Evolutionary conservation across 2,329 filamentous ascomycete species (phyloP).

Genomic region (Penicillium vulpinum): DNA sequence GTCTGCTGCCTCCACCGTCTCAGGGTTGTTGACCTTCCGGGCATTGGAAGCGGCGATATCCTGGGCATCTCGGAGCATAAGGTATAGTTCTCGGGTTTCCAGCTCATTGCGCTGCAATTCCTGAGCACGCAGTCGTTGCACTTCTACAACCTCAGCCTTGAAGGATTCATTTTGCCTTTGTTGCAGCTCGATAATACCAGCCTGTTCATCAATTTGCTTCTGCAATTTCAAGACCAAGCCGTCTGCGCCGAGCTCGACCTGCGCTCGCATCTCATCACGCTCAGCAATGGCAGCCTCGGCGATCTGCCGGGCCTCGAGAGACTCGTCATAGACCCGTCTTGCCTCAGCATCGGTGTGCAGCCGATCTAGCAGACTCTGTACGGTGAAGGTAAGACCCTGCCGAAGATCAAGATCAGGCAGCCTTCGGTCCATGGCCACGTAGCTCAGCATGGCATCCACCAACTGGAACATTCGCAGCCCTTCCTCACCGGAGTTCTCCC

Average conservation of each 20-base stretch:
- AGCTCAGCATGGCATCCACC: constrained; percentile 97
- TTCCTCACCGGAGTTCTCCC: constrained; percentile 89
- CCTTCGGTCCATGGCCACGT: constrained; percentile 96
- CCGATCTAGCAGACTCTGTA: constrained; percentile 92
- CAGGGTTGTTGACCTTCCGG: constrained; percentile 50
- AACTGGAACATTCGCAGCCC: constrained; percentile 94
- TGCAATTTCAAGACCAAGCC: constrained; percentile 91
- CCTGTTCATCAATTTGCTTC: constrained; percentile 89
- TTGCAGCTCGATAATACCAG: constrained; percentile 86
- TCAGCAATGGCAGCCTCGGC: constrained; percentile 95
- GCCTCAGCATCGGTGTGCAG: constrained; percentile 96
- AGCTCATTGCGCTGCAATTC: constrained; percentile 93
- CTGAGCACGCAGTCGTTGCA: constrained; percentile 82
- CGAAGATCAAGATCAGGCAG: constrained; percentile 97
- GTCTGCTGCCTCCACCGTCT: constrained; percentile 59
- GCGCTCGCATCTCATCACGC: constrained; percentile 87
- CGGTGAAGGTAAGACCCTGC: constrained; percentile 95
- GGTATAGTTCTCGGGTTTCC: constrained; percentile 92
- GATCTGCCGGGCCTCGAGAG: constrained; percentile 84
- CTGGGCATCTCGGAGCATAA: constrained; percentile 97
- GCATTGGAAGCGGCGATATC: constrained; percentile 90
- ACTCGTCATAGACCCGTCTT: constrained; percentile 86
- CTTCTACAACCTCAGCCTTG: constrained; percentile 83
- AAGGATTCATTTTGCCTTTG: constrained; percentile 80
- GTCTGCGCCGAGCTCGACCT: constrained; percentile 87